These are phyloP conservation scores for Fraxinus baroniana DNA, from an alignment of 305 asterid species.

Conservation along the genomic window DNA sequence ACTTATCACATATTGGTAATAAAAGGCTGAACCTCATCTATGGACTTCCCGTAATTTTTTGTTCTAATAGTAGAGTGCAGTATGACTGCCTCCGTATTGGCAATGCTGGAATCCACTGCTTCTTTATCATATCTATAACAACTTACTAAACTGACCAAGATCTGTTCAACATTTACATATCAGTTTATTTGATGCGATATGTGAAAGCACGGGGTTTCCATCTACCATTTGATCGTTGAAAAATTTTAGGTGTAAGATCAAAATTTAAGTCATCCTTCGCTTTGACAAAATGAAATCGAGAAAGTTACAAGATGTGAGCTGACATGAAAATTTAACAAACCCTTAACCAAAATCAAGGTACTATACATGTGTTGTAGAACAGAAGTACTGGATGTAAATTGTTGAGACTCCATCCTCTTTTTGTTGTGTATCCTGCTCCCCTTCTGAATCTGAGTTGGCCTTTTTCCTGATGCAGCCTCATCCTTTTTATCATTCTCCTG, in stretches of 20 bases:
- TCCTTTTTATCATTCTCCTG: slow-evolving; percentile 75
- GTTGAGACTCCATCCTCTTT: slow-evolving; percentile 74
- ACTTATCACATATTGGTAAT: background rate
- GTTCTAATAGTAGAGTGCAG: slow-evolving; percentile 47
- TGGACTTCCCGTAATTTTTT: slow-evolving; percentile 53
- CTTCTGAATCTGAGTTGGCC: slow-evolving; percentile 81
- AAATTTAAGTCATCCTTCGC: background rate
- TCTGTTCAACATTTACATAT: slow-evolving; percentile 31
- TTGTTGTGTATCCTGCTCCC: slow-evolving; percentile 66
- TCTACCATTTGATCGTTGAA: background rate
- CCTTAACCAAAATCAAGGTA: no score
- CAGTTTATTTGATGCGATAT: background rate
- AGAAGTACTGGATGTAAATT: no score
- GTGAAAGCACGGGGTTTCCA: background rate
- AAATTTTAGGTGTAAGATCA: background rate
- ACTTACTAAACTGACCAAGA: slow-evolving; percentile 59
- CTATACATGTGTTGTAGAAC: no score
- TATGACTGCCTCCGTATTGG: slow-evolving; percentile 59
- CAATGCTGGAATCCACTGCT: slow-evolving; percentile 46
- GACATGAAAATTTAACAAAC: no score
- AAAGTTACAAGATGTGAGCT: background rate
- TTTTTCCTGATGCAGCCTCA: slow-evolving; percentile 72
- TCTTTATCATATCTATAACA: slow-evolving; percentile 67
- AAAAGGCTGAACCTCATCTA: slow-evolving; percentile 49
- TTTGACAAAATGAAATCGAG: background rate